A percentile compares a stretch with the other conserved stretches of the same genome.
These are phyloP conservation scores for Cutaneotrichosporon curvatum DNA, from an alignment of 1,284 basidiomycete species.

Conservation along the genomic window DNA sequence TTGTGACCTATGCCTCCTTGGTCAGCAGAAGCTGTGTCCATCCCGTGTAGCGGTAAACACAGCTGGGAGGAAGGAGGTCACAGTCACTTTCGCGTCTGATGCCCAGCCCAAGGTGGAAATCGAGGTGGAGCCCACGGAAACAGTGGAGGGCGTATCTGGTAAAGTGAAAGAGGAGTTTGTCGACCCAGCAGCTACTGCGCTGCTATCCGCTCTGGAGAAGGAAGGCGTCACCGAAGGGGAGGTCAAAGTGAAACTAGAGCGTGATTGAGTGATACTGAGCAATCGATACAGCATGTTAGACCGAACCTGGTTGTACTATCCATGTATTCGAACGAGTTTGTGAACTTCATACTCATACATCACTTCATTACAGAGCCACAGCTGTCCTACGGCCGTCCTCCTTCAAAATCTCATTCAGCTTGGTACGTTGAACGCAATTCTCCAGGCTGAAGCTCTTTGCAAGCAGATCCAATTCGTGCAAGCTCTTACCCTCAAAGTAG, in stretches of 20 bases:
- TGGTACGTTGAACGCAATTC: slow-evolving; percentile 50
- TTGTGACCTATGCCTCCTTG: slow-evolving; percentile 64
- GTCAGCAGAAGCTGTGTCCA: slow-evolving; percentile 45
- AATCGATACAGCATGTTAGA: no score
- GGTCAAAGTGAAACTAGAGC: not conserved
- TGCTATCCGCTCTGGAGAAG: not conserved
- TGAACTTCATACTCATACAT: no score
- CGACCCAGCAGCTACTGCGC: not conserved
- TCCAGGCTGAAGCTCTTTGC: slow-evolving; percentile 59
- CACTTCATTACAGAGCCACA: no score
- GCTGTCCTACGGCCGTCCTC: slow-evolving; percentile 24
- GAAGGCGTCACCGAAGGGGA: not conserved
- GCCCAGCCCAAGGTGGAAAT: slow-evolving; percentile 27
- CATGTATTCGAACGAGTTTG: no score
- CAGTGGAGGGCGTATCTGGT: not conserved
- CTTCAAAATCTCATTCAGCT: slow-evolving; percentile 41
- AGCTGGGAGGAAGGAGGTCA: slow-evolving; percentile 38
- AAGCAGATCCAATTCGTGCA: slow-evolving; percentile 56
- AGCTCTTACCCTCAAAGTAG: slow-evolving; percentile 54
- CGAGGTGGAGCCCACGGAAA: not conserved
- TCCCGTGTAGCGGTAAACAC: slow-evolving; percentile 38
- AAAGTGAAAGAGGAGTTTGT: not conserved
- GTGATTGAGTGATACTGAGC: not conserved
- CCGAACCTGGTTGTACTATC: no score
- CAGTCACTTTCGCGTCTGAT: slow-evolving; percentile 45